Evolutionary conservation across 768 basidiomycete genomes (phyloP).

Genomic region (Leccinum truebloodii): DNA sequence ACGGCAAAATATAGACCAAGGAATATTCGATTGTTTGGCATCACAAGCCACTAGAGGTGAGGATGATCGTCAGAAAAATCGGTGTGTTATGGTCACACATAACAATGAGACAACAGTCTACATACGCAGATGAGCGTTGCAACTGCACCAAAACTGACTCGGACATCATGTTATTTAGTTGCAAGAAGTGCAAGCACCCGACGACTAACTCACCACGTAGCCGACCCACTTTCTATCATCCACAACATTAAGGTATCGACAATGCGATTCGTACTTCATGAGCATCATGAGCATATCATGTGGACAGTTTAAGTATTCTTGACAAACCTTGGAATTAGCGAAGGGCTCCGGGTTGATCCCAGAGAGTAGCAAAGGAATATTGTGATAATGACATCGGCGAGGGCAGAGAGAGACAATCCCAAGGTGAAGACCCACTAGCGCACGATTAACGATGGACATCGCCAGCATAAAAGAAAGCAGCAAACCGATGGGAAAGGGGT

Average conservation of each 20-base stretch:
- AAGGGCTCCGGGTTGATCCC: slow-evolving; percentile 34
- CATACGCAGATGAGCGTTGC: slow-evolving; percentile 24
- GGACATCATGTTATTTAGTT: background rate
- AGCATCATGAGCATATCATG: background rate
- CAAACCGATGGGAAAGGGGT: slow-evolving; percentile 15
- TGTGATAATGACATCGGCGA: slow-evolving; percentile 49
- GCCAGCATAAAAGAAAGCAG: background rate
- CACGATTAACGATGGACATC: background rate
- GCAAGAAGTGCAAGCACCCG: background rate
- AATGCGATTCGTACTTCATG: slow-evolving; percentile 23
- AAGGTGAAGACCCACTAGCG: slow-evolving; percentile 47
- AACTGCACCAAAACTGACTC: slow-evolving; percentile 15
- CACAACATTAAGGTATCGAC: slow-evolving; percentile 26
- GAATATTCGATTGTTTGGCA: slow-evolving; percentile 29
- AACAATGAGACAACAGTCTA: background rate
- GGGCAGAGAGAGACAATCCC: slow-evolving; percentile 46
- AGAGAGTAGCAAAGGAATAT: slow-evolving; percentile 43
- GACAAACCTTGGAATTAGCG: slow-evolving; percentile 36
- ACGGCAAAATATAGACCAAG: slow-evolving; percentile 27
- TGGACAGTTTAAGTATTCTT: background rate
- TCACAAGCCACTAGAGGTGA: slow-evolving; percentile 19
- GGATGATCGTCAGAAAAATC: background rate
- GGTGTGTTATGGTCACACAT: background rate
- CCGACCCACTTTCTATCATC: slow-evolving; percentile 26
- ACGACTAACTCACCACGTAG: slow-evolving; percentile 18